Evolutionary conservation across 1,284 basidiomycete genomes (phyloP).

Genomic region (Xerocomus nothofagi): DNA sequence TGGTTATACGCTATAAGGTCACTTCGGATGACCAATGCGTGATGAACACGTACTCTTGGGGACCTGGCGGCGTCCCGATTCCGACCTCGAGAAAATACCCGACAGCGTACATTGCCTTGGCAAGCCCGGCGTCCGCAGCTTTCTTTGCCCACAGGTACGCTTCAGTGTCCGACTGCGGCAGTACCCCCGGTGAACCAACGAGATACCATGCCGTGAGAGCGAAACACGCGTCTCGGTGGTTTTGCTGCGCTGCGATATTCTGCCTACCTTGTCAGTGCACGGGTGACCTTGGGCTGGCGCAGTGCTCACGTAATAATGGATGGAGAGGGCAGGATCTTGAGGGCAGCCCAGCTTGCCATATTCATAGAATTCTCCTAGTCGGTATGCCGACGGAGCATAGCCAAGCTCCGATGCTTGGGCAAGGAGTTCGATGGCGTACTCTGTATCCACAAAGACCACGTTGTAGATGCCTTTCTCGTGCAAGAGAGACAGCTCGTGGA

Average conservation of each 20-base stretch:
- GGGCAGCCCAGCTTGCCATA: slow-evolving; percentile 99
- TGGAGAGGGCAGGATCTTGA: slow-evolving; percentile 94
- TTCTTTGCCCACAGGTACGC: slow-evolving; percentile 94
- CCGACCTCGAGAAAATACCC: slow-evolving; percentile 97
- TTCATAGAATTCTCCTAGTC: slow-evolving; percentile 98
- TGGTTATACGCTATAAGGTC: slow-evolving; percentile 28
- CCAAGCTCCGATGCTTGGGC: slow-evolving; percentile 95
- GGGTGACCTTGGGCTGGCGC: neutral
- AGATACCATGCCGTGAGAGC: slow-evolving; percentile 99
- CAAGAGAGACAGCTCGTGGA: slow-evolving; percentile 92
- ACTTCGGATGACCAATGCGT: slow-evolving; percentile 3
- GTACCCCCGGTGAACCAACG: slow-evolving; percentile 94
- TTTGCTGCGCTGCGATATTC: slow-evolving; percentile 98
- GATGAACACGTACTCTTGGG: slow-evolving; percentile 57
- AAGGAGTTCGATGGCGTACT: slow-evolving; percentile 92
- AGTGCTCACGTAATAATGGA: slow-evolving; percentile 92
- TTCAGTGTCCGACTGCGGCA: slow-evolving; percentile 98
- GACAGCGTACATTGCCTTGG: slow-evolving; percentile 95
- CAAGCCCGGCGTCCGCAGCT: slow-evolving; percentile 85
- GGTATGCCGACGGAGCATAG: slow-evolving; percentile 94
- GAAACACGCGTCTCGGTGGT: slow-evolving; percentile 96
- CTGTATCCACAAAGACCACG: slow-evolving; percentile 93
- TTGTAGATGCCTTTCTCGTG: slow-evolving; percentile 97
- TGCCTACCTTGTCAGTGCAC: slow-evolving; percentile 36
- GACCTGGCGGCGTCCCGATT: slow-evolving; percentile 74